These are phyloP conservation scores for Arthrobotrys musiformis DNA, from an alignment of 2,329 filamentous ascomycete species.

Conservation along the genomic window DNA sequence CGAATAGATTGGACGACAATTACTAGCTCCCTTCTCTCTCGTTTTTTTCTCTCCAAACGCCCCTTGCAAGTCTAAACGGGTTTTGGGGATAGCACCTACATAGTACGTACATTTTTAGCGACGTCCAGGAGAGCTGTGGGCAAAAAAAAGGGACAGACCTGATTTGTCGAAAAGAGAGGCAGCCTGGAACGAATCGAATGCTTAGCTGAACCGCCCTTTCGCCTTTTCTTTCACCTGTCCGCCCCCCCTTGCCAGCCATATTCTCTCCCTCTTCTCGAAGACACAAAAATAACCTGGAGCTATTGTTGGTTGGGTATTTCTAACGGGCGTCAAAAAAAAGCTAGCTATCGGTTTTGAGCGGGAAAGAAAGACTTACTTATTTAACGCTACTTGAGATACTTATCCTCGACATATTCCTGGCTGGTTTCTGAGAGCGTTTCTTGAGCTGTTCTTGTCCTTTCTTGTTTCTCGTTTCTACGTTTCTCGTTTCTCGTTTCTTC, in stretches of 20 bases:
- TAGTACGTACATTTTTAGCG: constrained; percentile 18
- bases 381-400: background rate
- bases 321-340: constrained; percentile 32
- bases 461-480: background rate
- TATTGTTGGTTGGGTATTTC: background rate
- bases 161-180: constrained; percentile 1
- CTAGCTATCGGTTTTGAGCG: background rate
- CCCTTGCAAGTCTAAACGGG: constrained; percentile 9
- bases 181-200: constrained; percentile 53
- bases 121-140: background rate
- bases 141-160: constrained; percentile 13
- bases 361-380: constrained; percentile 3
- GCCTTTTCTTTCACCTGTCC: background rate
- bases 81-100: background rate
- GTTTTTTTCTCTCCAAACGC: background rate
- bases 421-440: constrained; percentile 24
- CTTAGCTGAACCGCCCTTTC: constrained; percentile 41
- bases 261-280: background rate
- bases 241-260: constrained; percentile 2
- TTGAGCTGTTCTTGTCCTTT: background rate
- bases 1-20: constrained; percentile 11
- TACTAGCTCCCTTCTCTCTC: background rate
- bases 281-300: constrained; percentile 37
- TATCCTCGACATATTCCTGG: constrained; percentile 1
- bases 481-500: background rate